Conservation (phyloP, 2,329 filamentous ascomycete species). For the Epichloe uncinata region DNA sequence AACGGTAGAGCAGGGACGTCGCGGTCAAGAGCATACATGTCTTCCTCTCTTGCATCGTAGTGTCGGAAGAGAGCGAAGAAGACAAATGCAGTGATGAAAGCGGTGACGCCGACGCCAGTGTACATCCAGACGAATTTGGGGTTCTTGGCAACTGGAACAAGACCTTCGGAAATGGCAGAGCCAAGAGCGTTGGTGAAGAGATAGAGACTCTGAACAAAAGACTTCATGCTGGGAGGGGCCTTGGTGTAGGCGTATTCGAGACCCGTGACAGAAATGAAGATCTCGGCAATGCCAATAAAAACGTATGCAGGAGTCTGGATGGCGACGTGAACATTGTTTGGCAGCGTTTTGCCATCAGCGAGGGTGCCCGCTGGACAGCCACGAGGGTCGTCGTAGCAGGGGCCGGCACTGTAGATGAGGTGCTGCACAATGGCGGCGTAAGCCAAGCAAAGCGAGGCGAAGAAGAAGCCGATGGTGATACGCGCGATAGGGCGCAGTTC, state of each 20-base stretch:
- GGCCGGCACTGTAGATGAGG: conserved; percentile 41
- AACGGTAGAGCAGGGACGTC: conserved; percentile 14
- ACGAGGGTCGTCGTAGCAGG: conserved; percentile 34
- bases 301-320: conserved; percentile 41
- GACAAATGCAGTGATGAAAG: conserved; percentile 32
- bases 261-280: conserved; percentile 53
- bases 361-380: conserved; percentile 20
- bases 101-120: conserved; percentile 37
- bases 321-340: conserved; percentile 39
- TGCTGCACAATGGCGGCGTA: conserved; percentile 47
- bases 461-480: conserved; percentile 51
- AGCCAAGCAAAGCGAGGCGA: conserved; percentile 39
- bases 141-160: conserved; percentile 46
- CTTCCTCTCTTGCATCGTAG: conserved; percentile 24
- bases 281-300: conserved; percentile 44
- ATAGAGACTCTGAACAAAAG: conserved; percentile 45
- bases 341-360: conserved; percentile 16
- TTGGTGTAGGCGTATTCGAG: conserved; percentile 65
- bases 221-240: conserved; percentile 56
- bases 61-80: conserved; percentile 35
- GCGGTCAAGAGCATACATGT: conserved; percentile 25
- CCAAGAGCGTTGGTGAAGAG: conserved; percentile 46
- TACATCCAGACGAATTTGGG: conserved; percentile 58
- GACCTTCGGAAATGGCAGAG: conserved; percentile 45
- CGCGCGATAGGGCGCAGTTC: conserved; percentile 52